Evolutionary conservation across 116 monocot species (phyloP), one percentile per base, ranked within the genome.

Genomic region (Phalaenopsis hybrid): DNA sequence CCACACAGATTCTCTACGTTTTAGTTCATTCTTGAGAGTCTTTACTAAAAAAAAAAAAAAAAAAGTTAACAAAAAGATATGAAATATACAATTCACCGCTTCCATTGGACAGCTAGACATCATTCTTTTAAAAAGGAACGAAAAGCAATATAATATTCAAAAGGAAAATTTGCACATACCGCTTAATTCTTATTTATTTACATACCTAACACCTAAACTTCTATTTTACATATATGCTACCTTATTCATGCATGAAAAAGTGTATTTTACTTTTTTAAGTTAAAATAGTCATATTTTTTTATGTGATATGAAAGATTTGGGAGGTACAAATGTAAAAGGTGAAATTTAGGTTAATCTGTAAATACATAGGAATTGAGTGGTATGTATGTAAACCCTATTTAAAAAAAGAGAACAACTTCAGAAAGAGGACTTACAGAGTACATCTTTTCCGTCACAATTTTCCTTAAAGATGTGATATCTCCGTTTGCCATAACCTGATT

Each of bases 11-110:
- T 98, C 93, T 77, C 98, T 91, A 76, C 87, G 85, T 78, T 98
- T 98, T 8, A 98, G 44, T 83, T 95, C 98, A 87, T 98, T 98
- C 81, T 95, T 98, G 33, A 98, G 83, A 23, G 85, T 85, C 98
- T 98, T 83, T 46, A 80, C 74, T 28, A 37, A 63, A 70, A 72
- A 48, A 52, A 76, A 77, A 75, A 63, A 81, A 16, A 18, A 44
- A 51, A 25, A 82, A 63, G 8, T 0, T 20, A 59, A 21, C n/a
- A 63, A 15, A 52, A 52, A 52, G 0, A 70, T 41, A 41, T 41
- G 1, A 72, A 72, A 72, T 41, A 72, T 34, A 41, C 18, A 31
- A 75, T 45, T 18, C 75, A 75, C 43, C 2, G 45, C 45, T 45
- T 75, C n/a, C 18, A 75, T 77, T 75, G 6, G 41, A 75, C n/a